Conservation (phyloP, 169 alveolate genomes). For the Theileria annulata region DNA sequence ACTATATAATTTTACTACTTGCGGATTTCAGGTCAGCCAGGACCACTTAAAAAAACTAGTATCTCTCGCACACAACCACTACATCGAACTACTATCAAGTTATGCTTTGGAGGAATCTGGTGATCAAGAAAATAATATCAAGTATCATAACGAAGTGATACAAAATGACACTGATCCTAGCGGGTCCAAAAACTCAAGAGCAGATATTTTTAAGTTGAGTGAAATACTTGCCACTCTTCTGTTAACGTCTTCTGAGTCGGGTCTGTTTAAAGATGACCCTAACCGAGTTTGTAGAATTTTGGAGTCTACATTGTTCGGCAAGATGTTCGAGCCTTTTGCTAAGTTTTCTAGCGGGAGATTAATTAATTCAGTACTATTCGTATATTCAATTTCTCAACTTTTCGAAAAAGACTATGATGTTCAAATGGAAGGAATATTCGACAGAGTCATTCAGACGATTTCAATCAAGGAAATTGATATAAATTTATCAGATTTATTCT, state of each 20-base stretch:
- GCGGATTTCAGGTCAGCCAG: background rate
- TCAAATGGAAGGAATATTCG: background rate
- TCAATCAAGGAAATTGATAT: slow-evolving; percentile 28
- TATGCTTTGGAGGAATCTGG: background rate
- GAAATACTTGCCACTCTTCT: slow-evolving; percentile 7
- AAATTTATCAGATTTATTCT: slow-evolving; percentile 25
- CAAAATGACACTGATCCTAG: too few relatives aligned
- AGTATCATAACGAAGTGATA: too few relatives aligned
- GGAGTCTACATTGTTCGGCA: slow-evolving; percentile 4
- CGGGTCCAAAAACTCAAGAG: background rate
- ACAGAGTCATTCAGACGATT: slow-evolving; percentile 8
- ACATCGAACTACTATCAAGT: background rate
- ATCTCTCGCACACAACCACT: background rate
- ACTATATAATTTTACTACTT: background rate
- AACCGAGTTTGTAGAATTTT: background rate
- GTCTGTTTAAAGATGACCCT: background rate
- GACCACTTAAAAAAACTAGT: background rate
- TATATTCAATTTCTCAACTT: slow-evolving; percentile 12
- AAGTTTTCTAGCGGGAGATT: slow-evolving; percentile 16
- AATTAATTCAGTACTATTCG: slow-evolving; percentile 23
- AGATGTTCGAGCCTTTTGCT: background rate
- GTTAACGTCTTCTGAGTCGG: slow-evolving; percentile 34
- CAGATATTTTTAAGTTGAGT: background rate
- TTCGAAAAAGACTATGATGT: background rate
- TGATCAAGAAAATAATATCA: too few relatives aligned